Evolutionary conservation across 352 stramenopile species (phyloP), one percentile per base, ranked within the genome.

Genomic region (Achlya hypogyna): DNA sequence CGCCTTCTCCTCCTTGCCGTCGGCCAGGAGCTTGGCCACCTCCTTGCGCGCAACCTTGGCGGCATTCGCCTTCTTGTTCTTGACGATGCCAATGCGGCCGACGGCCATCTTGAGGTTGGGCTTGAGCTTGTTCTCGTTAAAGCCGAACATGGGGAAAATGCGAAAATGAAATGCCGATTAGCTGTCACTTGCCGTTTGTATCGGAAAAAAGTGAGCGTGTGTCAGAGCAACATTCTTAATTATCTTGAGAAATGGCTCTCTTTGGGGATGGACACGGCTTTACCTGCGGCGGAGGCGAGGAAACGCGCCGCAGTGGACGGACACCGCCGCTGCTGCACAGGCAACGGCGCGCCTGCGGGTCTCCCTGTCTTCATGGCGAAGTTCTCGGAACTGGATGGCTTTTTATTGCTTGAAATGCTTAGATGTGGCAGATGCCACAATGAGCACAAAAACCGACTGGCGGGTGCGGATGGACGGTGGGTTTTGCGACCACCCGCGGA

Each of bases 1-100:
- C 47, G 96, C 96, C 72, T 97, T 97, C 75, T 97, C 91, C 69
- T 96, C 89, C 62, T 97, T 97, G 54, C 87, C 81, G 14, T 96
- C 88, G 25, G 63, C 73, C 56, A 97, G 76, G 35, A 97, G 75
- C 40, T 72, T 70, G 6, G 78, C 83, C 34, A 97, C 84, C 74
- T 95, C 84, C 31, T 77, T 76, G 32, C 91, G 87, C 64, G 77
- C 77, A 23, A 75, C 80, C 60, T 93, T 76, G 20, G 84, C 87
- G 28, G 79, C 75, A 69, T 92, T 89, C 8, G 82, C 82, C 74
- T 95, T 96, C 76, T 97, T 96, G 76, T 96, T 97, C 76, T 94
- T 96, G 62, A 93, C 72, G 63, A 96, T 94, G 56, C 82, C 78
- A 68, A 97, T 96, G 67, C 89, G 86, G 53, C 94, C 79, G 63